phyloP scores from a whole-genome alignment of 2,329 filamentous ascomycete genomes.

The Zymoseptoria passerinii region DNA sequence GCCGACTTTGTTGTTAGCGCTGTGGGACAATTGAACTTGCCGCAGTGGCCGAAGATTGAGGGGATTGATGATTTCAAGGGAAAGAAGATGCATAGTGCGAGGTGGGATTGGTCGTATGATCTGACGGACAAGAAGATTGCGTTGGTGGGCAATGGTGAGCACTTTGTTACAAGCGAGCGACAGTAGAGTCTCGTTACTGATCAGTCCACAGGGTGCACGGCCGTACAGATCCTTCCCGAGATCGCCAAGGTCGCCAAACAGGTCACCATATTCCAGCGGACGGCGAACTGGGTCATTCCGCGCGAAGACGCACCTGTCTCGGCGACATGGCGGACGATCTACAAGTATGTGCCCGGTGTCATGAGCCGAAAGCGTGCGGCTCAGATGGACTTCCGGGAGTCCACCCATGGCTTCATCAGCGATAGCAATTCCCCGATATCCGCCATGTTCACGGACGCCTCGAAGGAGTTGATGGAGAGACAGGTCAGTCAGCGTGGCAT shows the following conservation, averaged over 20 bases:
- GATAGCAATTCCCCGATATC: constrained; percentile 35
- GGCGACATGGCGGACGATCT: constrained; percentile 34
- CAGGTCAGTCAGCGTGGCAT: constrained; percentile 10
- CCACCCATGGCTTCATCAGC: constrained; percentile 38
- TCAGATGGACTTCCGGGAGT: constrained; percentile 50
- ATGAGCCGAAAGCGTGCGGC: constrained; percentile 43
- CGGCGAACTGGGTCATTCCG: constrained; percentile 52
- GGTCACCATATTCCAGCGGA: constrained; percentile 49
- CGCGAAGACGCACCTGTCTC: constrained; percentile 43
- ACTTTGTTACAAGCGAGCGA: not conserved
- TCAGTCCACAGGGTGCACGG: constrained; percentile 42
- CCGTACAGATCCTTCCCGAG: constrained; percentile 52
- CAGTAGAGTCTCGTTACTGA: not conserved
- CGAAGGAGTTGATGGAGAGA: constrained; percentile 34
- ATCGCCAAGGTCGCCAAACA: constrained; percentile 43
- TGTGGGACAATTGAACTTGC: constrained; percentile 52
- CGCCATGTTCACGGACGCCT: constrained; percentile 32
- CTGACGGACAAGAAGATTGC: constrained; percentile 48
- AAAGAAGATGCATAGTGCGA: constrained; percentile 48
- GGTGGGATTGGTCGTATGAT: constrained; percentile 54
- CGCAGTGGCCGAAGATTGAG: constrained; percentile 42
- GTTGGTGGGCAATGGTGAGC: constrained; percentile 50
- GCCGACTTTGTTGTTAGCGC: constrained; percentile 51
- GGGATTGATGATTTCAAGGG: constrained; percentile 43
- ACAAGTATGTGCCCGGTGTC: constrained; percentile 44